These are phyloP conservation scores for Pythium biforme DNA, from an alignment of 352 stramenopile genomes.

Conservation along the genomic window DNA sequence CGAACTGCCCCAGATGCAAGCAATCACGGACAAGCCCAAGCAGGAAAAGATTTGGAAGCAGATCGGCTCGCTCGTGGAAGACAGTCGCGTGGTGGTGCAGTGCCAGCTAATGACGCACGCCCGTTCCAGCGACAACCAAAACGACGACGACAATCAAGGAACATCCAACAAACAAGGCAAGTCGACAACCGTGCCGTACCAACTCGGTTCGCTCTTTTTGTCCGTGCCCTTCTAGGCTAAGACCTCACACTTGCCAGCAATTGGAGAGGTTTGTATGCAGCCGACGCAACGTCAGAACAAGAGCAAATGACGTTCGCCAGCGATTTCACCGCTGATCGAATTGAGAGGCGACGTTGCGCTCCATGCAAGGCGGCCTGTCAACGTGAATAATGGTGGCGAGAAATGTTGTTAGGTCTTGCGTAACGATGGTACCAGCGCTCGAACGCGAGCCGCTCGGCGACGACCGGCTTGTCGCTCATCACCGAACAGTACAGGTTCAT, in stretches of 20 bases:
- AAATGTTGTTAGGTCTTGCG: no score
- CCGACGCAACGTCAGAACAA: no score
- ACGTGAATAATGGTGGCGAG: not conserved
- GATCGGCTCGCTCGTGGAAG: slow-evolving; percentile 65
- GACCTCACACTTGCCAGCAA: no score
- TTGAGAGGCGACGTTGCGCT: not conserved
- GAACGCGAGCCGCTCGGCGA: not conserved
- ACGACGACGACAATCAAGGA: not conserved
- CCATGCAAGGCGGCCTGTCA: not conserved
- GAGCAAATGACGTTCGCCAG: no score
- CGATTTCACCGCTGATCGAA: no score
- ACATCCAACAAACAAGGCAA: slow-evolving; percentile 18
- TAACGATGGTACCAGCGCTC: slow-evolving; percentile 58
- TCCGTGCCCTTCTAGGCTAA: slow-evolving; percentile 47
- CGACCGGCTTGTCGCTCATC: slow-evolving; percentile 16
- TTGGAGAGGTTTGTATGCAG: no score
- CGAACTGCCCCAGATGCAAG: slow-evolving; percentile 33
- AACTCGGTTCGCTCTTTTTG: slow-evolving; percentile 56
- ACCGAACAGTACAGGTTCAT: slow-evolving; percentile 44
- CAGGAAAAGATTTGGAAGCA: slow-evolving; percentile 66
- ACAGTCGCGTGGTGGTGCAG: slow-evolving; percentile 65
- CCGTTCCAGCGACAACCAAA: not conserved
- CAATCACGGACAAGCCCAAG: not conserved
- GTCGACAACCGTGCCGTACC: slow-evolving; percentile 10
- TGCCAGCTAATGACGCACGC: slow-evolving; percentile 49